These are phyloP conservation scores for Diplodia mutila DNA, from an alignment of 2,329 filamentous ascomycete species.

Conservation along the genomic window DNA sequence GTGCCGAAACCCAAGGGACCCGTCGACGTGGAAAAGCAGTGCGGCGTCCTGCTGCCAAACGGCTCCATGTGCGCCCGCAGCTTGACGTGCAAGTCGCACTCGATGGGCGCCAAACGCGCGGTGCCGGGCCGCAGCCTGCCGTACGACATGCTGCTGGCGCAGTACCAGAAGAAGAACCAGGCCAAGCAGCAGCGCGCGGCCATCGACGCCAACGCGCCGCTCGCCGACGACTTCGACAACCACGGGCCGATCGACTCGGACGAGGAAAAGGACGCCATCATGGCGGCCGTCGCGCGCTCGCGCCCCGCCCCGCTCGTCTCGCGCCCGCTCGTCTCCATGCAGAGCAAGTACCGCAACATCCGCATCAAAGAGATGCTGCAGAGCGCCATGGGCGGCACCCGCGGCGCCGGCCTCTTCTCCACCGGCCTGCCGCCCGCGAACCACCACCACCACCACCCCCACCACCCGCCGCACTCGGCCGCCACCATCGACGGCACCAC, in stretches of 20 bases:
- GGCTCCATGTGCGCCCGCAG: conserved; percentile 86
- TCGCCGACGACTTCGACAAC: conserved; percentile 80
- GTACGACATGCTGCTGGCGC: conserved; percentile 82
- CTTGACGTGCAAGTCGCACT: conserved; percentile 90
- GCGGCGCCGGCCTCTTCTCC: conserved; percentile 50
- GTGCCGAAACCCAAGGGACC: conserved; percentile 85
- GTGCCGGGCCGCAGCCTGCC: conserved; percentile 85
- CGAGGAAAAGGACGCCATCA: conserved; percentile 88
- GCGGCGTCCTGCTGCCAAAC: conserved; percentile 83
- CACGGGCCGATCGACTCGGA: conserved; percentile 84
- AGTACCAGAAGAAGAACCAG: conserved; percentile 89
- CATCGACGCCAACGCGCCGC: conserved; percentile 88
- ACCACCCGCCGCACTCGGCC: background rate
- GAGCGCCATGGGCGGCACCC: conserved; percentile 59
- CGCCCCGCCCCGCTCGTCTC: conserved; percentile 77
- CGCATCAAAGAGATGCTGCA: conserved; percentile 67
- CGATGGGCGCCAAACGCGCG: conserved; percentile 90
- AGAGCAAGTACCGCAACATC: conserved; percentile 62
- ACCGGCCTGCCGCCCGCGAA: conserved; percentile 13
- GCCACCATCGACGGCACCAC: conserved; percentile 3
- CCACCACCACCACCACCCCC: too few relatives aligned
- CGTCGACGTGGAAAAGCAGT: conserved; percentile 92
- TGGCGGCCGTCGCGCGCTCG: conserved; percentile 74
- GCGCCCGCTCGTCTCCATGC: conserved; percentile 58
- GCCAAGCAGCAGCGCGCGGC: conserved; percentile 97